A percentile compares a stretch with the other conserved stretches of the same genome.
Conservation (phyloP, 768 basidiomycete species). For the Tephrocybe sp. region DNA sequence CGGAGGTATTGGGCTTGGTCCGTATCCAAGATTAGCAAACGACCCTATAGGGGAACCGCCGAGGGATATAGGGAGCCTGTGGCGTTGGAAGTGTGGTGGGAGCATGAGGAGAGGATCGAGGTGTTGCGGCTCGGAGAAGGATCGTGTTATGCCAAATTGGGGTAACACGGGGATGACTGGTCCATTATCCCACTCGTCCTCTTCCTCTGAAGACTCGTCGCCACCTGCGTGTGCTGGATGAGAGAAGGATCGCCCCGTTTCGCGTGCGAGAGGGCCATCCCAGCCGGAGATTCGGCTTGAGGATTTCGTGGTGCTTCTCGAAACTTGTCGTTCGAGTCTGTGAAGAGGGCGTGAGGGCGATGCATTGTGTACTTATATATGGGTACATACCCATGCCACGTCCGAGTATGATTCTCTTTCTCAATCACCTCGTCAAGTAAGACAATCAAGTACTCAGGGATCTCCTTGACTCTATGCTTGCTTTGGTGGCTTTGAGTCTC, state of each 20-base stretch:
- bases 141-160: slow-evolving; percentile 14
- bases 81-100: slow-evolving; percentile 4
- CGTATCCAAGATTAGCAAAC: slow-evolving; percentile 8
- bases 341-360: not conserved
- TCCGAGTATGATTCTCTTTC: slow-evolving; percentile 26
- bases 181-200: slow-evolving; percentile 28
- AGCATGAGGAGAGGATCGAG: slow-evolving; percentile 1
- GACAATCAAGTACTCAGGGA: slow-evolving; percentile 35
- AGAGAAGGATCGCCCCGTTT: slow-evolving; percentile 21
- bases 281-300: slow-evolving; percentile 36
- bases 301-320: slow-evolving; percentile 22
- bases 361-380: not conserved
- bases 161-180: slow-evolving; percentile 33
- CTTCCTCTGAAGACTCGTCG: slow-evolving; percentile 25
- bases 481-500: slow-evolving; percentile 18
- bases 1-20: slow-evolving; percentile 4
- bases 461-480: slow-evolving; percentile 17
- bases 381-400: slow-evolving; percentile 43
- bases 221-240: slow-evolving; percentile 15
- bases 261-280: slow-evolving; percentile 38
- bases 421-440: slow-evolving; percentile 35
- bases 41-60: slow-evolving; percentile 14
- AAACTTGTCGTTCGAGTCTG: slow-evolving; percentile 33
- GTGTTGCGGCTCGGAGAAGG: slow-evolving; percentile 13
- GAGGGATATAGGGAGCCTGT: slow-evolving; percentile 3